Conservation (phyloP, 345 rosid genomes). For the Eucalyptus globulus region DNA sequence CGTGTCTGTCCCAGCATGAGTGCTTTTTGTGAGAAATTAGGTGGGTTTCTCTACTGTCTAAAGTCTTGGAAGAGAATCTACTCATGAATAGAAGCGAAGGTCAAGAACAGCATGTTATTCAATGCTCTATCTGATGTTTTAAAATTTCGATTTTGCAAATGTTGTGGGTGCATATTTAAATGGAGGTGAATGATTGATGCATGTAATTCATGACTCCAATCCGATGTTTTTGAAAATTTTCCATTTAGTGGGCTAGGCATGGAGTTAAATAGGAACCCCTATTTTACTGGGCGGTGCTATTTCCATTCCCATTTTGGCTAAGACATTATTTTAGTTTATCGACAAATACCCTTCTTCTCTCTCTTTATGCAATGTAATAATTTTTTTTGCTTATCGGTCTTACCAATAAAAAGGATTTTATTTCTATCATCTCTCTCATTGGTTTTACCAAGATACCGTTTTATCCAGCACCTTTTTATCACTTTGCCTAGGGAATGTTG, state of each 20-base stretch:
- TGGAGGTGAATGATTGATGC: not conserved
- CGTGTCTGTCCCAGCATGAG: not conserved
- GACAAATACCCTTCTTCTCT: not conserved
- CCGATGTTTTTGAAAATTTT: not conserved
- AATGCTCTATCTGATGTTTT: not conserved
- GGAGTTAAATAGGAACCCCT: not conserved
- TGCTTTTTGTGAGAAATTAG: not conserved
- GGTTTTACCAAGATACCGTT: not conserved
- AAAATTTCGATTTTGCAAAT: not conserved
- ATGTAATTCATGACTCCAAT: not conserved
- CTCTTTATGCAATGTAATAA: not conserved
- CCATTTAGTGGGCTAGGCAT: not conserved
- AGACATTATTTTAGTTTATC: not conserved
- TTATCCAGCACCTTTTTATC: not conserved
- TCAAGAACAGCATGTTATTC: not conserved
- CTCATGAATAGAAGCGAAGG: not conserved
- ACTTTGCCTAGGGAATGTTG: not conserved
- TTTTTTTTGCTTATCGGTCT: not conserved
- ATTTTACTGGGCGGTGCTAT: not conserved
- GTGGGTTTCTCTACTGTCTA: not conserved
- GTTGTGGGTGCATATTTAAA: not conserved
- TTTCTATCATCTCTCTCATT: not conserved
- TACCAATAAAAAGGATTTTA: too few species aligned
- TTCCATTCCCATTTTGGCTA: not conserved
- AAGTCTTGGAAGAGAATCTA: not conserved